Conservation (phyloP, 345 rosid genomes). For the Sisymbrium altissimum region DNA sequence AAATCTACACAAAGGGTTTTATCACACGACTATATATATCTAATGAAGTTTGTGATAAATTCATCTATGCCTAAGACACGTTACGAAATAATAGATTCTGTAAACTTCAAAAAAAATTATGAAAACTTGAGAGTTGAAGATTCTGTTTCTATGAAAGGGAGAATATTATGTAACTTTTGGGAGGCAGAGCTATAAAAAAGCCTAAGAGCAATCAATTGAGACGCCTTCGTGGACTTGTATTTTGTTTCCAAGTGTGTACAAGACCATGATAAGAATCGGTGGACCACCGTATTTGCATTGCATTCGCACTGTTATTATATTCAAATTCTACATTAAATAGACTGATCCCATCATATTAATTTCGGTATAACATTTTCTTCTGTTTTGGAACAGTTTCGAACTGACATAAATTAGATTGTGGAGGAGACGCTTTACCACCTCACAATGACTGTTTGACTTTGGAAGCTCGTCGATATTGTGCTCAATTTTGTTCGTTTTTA, state of each 20-base stretch:
- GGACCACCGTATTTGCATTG: conserved; percentile 17
- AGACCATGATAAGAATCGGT: conserved; percentile 16
- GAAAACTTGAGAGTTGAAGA: not conserved
- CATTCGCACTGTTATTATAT: not conserved
- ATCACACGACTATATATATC: not conserved
- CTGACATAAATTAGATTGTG: too few species aligned
- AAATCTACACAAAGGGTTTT: not conserved
- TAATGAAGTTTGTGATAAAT: not conserved
- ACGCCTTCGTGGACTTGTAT: conserved; percentile 14
- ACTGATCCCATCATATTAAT: conserved; percentile 12
- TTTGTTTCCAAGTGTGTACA: conserved; percentile 27
- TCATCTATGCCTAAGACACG: not conserved
- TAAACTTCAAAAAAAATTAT: not conserved
- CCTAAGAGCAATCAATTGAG: not conserved
- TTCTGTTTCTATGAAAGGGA: not conserved
- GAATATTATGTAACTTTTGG: conserved; percentile 8
- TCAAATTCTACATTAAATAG: not conserved
- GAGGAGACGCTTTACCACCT: too few species aligned
- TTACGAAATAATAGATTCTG: not conserved
- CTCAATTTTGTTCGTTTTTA: too few species aligned
- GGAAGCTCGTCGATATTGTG: too few species aligned
- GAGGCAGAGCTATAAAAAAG: conserved; percentile 5
- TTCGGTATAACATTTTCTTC: not conserved
- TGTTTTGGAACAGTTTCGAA: not conserved
- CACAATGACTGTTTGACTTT: too few species aligned